Base-by-base conservation (phyloP, 2,329 filamentous ascomycete genomes). In the Zymoseptoria ardabiliae region DNA sequence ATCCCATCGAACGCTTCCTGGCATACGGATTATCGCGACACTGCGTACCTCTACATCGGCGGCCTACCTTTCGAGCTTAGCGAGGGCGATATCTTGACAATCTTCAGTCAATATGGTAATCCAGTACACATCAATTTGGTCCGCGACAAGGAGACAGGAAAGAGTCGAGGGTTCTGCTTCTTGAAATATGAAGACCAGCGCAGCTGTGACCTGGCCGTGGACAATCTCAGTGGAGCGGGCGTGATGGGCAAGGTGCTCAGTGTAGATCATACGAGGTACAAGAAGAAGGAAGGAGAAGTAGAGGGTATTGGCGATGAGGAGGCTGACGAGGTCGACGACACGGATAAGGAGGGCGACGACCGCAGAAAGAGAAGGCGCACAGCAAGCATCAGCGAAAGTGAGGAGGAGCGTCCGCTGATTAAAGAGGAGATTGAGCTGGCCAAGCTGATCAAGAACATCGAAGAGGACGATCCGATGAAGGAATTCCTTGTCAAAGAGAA, bases 381-480 rank as follows among this genome's bases (percentile, higher is more conserved):
- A 48, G 74, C 74, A 41, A 76, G 76, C 77, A 73, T 63, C 68
- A 68, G 66, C 22, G 66, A 78, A 25, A 73, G 76, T 23, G 77
- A 78, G 56, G 66, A 67, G 50, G 64, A 72, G 56, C 77, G 89
- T 59, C 87, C 87, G 1, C 74, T 89, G 77, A 74, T 96, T 10
- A 88, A 85, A 61, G 92, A 97, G 71, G 92, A 97, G 76, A 78
- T 79, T 58, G 92, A 97, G 72, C 76, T 97, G 54, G 84, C 85
- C 55, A 81, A 85, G 51, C 73, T 97, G 58, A 85, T 95, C 56
- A 78, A 83, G 57, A 86, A 93, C 17, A 68, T 71, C 51, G 94
- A 97, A 65, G 92, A 97, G 22, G 93, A 97, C 62, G 94, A 99
- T 73, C 94, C 94, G 0, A 99, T 99, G 94, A 97, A 96, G 75